Percentiles rank a stretch among this genome's conserved stretches.
These are phyloP conservation scores for Elaeagnus macrophylla DNA, from an alignment of 306 rosid genomes.

Conservation along the genomic window DNA sequence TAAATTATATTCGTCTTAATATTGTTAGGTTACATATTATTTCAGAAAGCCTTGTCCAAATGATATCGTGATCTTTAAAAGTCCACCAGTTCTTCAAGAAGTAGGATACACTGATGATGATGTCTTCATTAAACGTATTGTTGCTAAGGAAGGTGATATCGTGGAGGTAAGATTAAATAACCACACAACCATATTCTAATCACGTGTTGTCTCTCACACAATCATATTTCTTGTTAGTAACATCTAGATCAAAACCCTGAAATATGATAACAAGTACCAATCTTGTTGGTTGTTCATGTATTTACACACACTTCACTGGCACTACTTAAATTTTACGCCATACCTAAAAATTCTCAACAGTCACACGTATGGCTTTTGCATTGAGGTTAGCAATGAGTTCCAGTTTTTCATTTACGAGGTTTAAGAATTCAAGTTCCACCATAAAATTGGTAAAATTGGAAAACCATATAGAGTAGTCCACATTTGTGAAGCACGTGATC, in stretches of 20 bases:
- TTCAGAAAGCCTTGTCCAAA: conserved; percentile 90
- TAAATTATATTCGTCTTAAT: conserved; percentile 14
- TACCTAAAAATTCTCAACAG: not conserved
- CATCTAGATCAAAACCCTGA: too few species aligned
- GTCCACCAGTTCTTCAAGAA: conserved; percentile 94
- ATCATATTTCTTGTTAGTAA: conserved; percentile 1
- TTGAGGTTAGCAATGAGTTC: not conserved
- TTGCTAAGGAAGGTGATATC: conserved; percentile 83
- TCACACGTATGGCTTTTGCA: not conserved
- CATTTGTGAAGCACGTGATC: too few species aligned
- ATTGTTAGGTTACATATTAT: conserved; percentile 76
- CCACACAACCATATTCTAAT: not conserved
- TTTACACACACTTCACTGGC: too few species aligned
- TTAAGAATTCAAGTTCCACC: not conserved
- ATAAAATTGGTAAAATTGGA: not conserved
- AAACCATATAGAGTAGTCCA: not conserved
- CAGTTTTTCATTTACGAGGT: not conserved
- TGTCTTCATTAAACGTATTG: conserved; percentile 84
- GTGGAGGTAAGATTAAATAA: conserved; percentile 61
- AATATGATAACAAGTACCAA: too few species aligned
- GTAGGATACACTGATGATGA: conserved; percentile 87
- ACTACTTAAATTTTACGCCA: too few species aligned
- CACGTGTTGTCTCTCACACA: not conserved
- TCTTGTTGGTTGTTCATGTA: too few species aligned
- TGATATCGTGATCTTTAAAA: conserved; percentile 85